These are phyloP conservation scores for Xerocomus potaroensis DNA, from an alignment of 768 basidiomycete species.

Conservation along the genomic window DNA sequence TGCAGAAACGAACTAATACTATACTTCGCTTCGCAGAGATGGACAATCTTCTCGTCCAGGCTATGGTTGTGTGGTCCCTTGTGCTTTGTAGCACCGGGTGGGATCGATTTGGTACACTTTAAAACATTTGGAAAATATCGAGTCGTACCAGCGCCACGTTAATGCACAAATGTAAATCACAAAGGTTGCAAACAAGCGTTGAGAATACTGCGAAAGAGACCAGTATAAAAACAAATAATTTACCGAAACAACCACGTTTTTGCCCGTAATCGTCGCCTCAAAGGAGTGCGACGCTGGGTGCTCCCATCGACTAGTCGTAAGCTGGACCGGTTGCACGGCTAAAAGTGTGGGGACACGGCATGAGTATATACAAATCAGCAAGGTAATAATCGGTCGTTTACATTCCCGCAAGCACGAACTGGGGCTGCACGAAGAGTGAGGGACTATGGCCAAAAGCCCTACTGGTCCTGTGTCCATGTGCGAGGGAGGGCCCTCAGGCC, in stretches of 20 bases:
- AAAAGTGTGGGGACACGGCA: not conserved
- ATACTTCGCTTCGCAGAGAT: slow-evolving; percentile 46
- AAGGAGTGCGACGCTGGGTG: slow-evolving; percentile 51
- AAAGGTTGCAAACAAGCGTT: slow-evolving; percentile 33
- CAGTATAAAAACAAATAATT: slow-evolving; percentile 32
- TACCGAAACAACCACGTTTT: slow-evolving; percentile 58
- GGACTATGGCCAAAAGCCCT: too few species aligned
- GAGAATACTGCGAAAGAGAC: slow-evolving; percentile 52
- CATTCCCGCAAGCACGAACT: slow-evolving; percentile 54
- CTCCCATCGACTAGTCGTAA: slow-evolving; percentile 27
- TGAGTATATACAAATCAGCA: too few species aligned
- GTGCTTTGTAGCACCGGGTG: slow-evolving; percentile 38
- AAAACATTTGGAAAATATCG: slow-evolving; percentile 46
- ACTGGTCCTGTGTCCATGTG: too few species aligned
- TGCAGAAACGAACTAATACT: too few species aligned
- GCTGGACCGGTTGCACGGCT: slow-evolving; percentile 41
- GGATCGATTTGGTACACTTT: slow-evolving; percentile 45
- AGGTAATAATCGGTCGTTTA: too few species aligned
- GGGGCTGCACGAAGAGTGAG: slow-evolving; percentile 50
- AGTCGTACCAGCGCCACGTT: not conserved
- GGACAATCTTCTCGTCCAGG: slow-evolving; percentile 38
- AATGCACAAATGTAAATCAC: too few species aligned
- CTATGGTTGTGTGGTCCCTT: slow-evolving; percentile 48
- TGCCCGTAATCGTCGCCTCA: slow-evolving; percentile 56
- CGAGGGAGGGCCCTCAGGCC: too few species aligned